phyloP scores from a whole-genome alignment of 1,284 basidiomycete species.

The Cutaneotrichosporon sp. region DNA sequence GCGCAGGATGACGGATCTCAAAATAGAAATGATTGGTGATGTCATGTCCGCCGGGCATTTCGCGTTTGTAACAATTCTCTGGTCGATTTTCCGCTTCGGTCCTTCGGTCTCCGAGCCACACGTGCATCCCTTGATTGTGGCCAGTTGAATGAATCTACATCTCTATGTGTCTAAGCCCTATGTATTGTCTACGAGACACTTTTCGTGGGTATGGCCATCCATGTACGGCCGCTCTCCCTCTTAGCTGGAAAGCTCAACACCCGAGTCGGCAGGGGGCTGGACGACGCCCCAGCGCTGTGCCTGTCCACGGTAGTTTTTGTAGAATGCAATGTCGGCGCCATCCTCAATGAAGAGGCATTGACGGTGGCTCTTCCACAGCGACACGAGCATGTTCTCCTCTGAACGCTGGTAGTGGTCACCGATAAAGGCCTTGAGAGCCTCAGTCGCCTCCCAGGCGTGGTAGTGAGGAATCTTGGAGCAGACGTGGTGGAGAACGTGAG shows the following conservation, averaged over 20 bases:
- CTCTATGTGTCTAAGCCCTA: slow-evolving; percentile 1
- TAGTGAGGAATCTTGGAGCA: slow-evolving; percentile 91
- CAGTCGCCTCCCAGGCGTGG: slow-evolving; percentile 78
- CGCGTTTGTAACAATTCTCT: too few relatives aligned
- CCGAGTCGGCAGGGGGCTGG: slow-evolving; percentile 70
- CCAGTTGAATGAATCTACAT: slow-evolving; percentile 11
- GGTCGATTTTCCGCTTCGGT: neutral
- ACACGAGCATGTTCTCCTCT: slow-evolving; percentile 58
- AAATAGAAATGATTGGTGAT: too few relatives aligned
- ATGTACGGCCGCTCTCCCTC: neutral
- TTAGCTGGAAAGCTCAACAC: slow-evolving; percentile 60
- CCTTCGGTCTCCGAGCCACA: neutral
- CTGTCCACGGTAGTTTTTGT: slow-evolving; percentile 79
- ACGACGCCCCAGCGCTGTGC: slow-evolving; percentile 65
- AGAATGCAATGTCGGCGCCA: slow-evolving; percentile 81
- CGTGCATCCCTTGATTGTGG: slow-evolving; percentile 16
- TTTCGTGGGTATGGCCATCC: neutral
- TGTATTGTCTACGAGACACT: neutral
- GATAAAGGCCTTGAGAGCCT: slow-evolving; percentile 79
- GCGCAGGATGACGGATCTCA: too few relatives aligned
- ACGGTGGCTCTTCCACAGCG: slow-evolving; percentile 57
- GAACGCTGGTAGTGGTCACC: slow-evolving; percentile 58
- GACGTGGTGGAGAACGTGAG: slow-evolving; percentile 87
- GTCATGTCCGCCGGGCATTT: too few relatives aligned
- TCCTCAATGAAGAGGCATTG: slow-evolving; percentile 77